phyloP scores from a whole-genome alignment of 352 stramenopile genomes.

The Phytopythium ostracodes region DNA sequence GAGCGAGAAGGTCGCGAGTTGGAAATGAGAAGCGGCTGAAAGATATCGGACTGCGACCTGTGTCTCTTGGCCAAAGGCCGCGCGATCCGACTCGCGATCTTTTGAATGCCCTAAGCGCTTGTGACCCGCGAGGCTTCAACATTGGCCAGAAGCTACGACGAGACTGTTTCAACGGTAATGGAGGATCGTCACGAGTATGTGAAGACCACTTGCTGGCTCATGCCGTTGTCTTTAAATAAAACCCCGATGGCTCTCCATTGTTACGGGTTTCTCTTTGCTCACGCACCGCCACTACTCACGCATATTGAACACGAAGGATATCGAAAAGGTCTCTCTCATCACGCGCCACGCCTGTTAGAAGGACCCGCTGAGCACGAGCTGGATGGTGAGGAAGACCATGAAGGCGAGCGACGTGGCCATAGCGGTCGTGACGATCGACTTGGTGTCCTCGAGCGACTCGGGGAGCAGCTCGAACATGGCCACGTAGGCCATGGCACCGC shows the following conservation, averaged over 20 bases:
- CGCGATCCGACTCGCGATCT: too few relatives aligned
- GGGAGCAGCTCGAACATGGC: conserved; percentile 84
- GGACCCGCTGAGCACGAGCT: conserved; percentile 69
- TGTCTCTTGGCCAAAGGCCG: too few relatives aligned
- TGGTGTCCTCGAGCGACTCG: conserved; percentile 83
- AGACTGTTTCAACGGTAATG: too few relatives aligned
- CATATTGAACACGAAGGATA: not conserved
- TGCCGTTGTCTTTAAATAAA: not conserved
- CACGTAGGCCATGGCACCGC: conserved; percentile 96
- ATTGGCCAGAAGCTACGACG: too few relatives aligned
- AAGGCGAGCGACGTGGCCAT: conserved; percentile 70
- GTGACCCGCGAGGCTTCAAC: too few relatives aligned
- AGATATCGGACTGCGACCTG: too few relatives aligned
- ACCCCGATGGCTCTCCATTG: not conserved
- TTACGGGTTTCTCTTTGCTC: not conserved
- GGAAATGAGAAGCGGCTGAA: not conserved
- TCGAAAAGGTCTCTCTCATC: not conserved
- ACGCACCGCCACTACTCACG: not conserved
- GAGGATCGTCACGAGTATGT: too few relatives aligned
- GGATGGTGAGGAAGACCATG: conserved; percentile 81
- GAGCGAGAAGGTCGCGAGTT: too few relatives aligned
- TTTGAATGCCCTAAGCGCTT: too few relatives aligned
- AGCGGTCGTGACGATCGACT: conserved; percentile 62
- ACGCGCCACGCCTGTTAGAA: conserved; percentile 6
- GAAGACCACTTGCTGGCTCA: not conserved